A percentile compares a stretch with the other conserved stretches of the same genome.
phyloP scores from a whole-genome alignment of 2,329 filamentous ascomycete genomes.

The Phialocephala sp. region DNA sequence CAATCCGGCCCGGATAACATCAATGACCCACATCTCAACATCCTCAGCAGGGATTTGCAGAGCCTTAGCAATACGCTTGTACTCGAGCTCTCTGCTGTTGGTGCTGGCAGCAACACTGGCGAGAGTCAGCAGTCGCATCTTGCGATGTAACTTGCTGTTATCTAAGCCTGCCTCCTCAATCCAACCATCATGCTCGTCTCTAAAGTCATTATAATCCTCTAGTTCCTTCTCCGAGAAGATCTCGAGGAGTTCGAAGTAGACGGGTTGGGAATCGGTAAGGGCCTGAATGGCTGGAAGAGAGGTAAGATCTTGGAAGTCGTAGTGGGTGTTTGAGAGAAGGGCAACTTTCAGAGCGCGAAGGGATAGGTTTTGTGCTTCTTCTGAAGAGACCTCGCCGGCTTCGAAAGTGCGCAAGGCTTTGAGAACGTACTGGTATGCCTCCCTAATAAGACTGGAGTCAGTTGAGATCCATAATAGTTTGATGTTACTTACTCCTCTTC shows the following conservation, averaged over 20 bases:
- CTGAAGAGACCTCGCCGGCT: constrained; percentile 60
- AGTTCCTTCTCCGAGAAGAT: constrained; percentile 94
- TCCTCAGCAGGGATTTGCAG: constrained; percentile 83
- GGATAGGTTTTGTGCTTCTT: constrained; percentile 66
- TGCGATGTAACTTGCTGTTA: constrained; percentile 78
- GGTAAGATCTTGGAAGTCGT: constrained; percentile 76
- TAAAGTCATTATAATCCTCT: constrained; percentile 95
- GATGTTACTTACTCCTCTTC: constrained; percentile 70
- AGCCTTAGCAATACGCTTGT: constrained; percentile 81
- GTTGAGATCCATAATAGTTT: constrained; percentile 4
- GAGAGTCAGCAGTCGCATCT: constrained; percentile 95
- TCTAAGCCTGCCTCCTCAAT: constrained; percentile 78
- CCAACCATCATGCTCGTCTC: constrained; percentile 87
- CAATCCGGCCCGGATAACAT: constrained; percentile 93
- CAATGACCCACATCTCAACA: constrained; percentile 98
- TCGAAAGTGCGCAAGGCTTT: constrained; percentile 67
- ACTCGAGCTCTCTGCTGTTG: constrained; percentile 85
- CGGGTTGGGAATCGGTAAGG: constrained; percentile 80
- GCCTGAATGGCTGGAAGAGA: constrained; percentile 81
- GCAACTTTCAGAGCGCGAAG: constrained; percentile 71
- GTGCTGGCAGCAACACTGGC: constrained; percentile 85
- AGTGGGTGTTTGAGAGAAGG: constrained; percentile 69
- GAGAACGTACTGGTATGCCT: constrained; percentile 71
- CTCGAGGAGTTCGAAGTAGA: constrained; percentile 90
- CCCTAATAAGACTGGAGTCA: constrained; percentile 46